Evolutionary conservation across 768 basidiomycete genomes (phyloP).

Genomic region (Tricholomella constricta): DNA sequence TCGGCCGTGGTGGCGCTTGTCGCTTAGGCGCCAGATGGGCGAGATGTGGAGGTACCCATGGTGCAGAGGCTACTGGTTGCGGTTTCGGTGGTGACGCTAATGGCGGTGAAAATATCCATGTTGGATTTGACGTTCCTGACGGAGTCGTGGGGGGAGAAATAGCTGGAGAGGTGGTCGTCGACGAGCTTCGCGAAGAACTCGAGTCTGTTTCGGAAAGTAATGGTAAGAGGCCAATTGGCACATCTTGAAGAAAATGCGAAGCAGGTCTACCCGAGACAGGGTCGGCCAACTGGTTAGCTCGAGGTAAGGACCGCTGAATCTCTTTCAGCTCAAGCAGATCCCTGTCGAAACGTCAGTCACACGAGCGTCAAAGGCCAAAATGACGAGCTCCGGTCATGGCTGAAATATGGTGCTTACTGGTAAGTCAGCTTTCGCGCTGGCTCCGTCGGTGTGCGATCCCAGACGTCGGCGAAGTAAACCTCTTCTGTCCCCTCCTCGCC

Average conservation of each 20-base stretch:
- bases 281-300: slow-evolving; percentile 53
- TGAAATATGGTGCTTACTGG: slow-evolving; percentile 50
- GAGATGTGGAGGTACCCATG: slow-evolving; percentile 28
- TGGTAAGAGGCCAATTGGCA: slow-evolving; percentile 67
- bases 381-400: slow-evolving; percentile 3
- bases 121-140: background rate
- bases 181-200: slow-evolving; percentile 6
- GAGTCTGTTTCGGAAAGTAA: slow-evolving; percentile 38
- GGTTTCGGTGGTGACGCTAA: slow-evolving; percentile 7
- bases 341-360: slow-evolving; percentile 33
- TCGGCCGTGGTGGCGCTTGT: slow-evolving; percentile 22
- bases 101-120: slow-evolving; percentile 13
- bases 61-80: slow-evolving; percentile 10
- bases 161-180: slow-evolving; percentile 7
- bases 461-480: slow-evolving; percentile 70
- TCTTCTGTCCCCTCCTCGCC: slow-evolving; percentile 55
- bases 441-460: slow-evolving; percentile 76
- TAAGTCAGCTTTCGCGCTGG: slow-evolving; percentile 64
- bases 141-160: slow-evolving; percentile 13
- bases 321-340: slow-evolving; percentile 71
- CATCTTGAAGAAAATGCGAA: slow-evolving; percentile 47
- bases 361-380: slow-evolving; percentile 8
- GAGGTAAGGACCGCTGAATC: slow-evolving; percentile 64
- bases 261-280: slow-evolving; percentile 39
- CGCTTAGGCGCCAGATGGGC: slow-evolving; percentile 30